Base-by-base conservation (phyloP, 495 filamentous ascomycete species). In the Tirmania nivea region DNA sequence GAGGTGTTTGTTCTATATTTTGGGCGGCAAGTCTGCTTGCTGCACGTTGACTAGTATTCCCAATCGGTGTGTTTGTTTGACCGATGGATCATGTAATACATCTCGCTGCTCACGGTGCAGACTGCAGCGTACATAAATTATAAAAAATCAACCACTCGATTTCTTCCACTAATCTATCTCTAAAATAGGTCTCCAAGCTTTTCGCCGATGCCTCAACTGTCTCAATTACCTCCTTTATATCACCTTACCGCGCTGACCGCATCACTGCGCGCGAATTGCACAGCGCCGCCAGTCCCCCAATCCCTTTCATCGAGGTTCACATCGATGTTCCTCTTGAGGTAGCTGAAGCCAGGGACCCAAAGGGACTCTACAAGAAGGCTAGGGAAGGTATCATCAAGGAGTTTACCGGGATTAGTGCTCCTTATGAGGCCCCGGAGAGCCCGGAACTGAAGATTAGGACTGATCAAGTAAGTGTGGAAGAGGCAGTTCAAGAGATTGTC, bases 321-420 rank as follows among this genome's bases (percentile, higher is more conserved):
- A 77, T 97, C 49, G 86, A 97, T 65, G 75, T 95, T 10, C 79
- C 85, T 4, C 70, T 96, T 54, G 83, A 81, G 66, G 82, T 84
- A 36, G 90, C 92, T n/a, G 92, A 97, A 75, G 68, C 82, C 71
- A 74, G 90, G 55, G 90, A 97, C 65, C 90, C 90, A 21, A 97
- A 97, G 76, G 92, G 89, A 9, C 67, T 97, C 54, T 97, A 97
- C 66, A 92, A 92, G 77, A 94, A 94, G 77, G 90, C 90, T 7
- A 73, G 88, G 16, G 80, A 79, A 50, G 90, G 90, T 12, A 76
- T 89, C 64, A 94, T 96, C 64, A 89, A 89, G 72, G 87, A 96
- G 59, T 97, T 97, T 64, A 97, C 90, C 11, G 92, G 90, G 10
- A 85, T 97, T 56, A 71, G 68, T 55, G 86, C 87, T 34, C 90